phyloP scores from a whole-genome alignment of 345 rosid species.

The Lagerstroemia speciosa region DNA sequence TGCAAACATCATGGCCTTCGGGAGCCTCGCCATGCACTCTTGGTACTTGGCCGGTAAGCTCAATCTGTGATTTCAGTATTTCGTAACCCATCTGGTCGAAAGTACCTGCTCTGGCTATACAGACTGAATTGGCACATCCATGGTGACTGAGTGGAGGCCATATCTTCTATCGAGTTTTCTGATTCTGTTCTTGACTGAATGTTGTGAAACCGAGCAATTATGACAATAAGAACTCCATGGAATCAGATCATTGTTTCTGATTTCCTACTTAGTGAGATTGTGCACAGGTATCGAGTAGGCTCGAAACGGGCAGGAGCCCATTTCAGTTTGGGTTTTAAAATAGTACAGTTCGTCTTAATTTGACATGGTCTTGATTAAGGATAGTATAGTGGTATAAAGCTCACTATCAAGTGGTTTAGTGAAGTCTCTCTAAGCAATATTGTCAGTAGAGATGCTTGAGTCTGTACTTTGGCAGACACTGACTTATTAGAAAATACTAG shows the following conservation, averaged over 20 bases:
- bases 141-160: not conserved
- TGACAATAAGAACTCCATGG: not conserved
- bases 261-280: not conserved
- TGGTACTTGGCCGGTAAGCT: constrained; percentile 95
- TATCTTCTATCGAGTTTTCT: not conserved
- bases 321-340: too few relatives aligned
- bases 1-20: constrained; percentile 85
- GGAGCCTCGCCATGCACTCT: constrained; percentile 91
- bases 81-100: not conserved
- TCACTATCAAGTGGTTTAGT: too few relatives aligned
- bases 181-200: not conserved
- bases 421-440: too few relatives aligned
- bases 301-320: too few relatives aligned
- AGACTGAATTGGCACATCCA: not conserved
- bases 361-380: too few relatives aligned
- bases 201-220: not conserved
- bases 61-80: constrained; percentile 41
- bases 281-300: too few relatives aligned
- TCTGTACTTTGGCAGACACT: too few relatives aligned
- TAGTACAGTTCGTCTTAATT: too few relatives aligned
- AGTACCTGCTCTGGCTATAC: not conserved
- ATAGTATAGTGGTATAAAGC: too few relatives aligned
- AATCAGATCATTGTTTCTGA: not conserved
- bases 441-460: too few relatives aligned
- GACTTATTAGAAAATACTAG: too few relatives aligned